phyloP scores from a whole-genome alignment of 73 alveolate species.

The Symbiodinium pilosum region DNA sequence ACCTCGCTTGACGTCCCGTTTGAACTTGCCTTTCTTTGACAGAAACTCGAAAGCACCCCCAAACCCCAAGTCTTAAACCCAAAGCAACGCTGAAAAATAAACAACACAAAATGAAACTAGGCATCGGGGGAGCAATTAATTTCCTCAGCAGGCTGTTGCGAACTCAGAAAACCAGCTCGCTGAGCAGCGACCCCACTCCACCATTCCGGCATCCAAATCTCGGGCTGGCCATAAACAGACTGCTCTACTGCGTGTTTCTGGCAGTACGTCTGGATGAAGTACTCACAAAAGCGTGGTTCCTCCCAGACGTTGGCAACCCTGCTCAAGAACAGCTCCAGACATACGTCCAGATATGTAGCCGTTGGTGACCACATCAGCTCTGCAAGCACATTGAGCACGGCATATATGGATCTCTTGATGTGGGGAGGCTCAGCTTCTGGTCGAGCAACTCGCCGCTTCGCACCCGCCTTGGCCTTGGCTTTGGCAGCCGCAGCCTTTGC shows the following conservation, averaged over 20 bases:
- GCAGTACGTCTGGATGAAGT: background rate
- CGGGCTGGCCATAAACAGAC: background rate
- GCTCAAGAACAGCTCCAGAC: background rate
- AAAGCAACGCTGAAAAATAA: background rate
- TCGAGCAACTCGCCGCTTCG: background rate
- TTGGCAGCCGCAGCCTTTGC: no score
- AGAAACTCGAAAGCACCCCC: no score
- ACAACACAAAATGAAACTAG: background rate
- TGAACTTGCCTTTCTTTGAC: background rate
- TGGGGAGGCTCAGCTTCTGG: background rate
- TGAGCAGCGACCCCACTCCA: background rate
- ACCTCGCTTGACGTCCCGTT: background rate
- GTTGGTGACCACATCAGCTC: background rate
- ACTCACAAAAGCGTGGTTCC: background rate
- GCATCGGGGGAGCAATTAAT: background rate
- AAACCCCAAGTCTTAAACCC: no score
- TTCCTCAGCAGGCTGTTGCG: background rate
- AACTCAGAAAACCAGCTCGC: background rate
- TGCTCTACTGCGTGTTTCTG: background rate
- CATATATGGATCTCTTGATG: background rate
- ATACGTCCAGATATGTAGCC: background rate
- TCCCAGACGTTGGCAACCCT: background rate
- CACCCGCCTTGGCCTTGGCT: background rate
- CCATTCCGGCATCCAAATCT: background rate
- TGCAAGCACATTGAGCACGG: background rate